Base-by-base conservation (phyloP, 371 early-diverging fungal genomes). In the Rhizopus microsporus region DNA sequence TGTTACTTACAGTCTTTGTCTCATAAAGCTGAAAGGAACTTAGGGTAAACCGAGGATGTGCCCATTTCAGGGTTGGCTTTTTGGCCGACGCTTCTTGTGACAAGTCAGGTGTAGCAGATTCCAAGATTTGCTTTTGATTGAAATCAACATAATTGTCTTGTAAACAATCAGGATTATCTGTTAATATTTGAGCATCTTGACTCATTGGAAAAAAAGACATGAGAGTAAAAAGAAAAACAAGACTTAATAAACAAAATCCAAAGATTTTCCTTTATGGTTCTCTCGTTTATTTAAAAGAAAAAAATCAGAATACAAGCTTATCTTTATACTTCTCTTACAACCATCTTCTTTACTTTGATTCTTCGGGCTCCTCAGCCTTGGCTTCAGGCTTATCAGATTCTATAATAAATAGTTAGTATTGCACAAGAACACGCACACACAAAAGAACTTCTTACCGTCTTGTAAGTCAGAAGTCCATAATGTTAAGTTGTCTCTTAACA, bases 401-500 rank as follows among this genome's bases (percentile, higher is more conserved):
- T 75, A 63, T 12, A 13, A 49, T 30, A 38, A 30, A 55, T 2
- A 23, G 23, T 23, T 23, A 23, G 23, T 23, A 23, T 2, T 23
- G 23, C 23, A 23, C 23, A 23, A 1, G 23, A 23, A 23, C 23
- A 23, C 23, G 23, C 23, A 23, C 23, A 23, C 23, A 23, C 23
- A 23, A 23, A 23, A 37, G 7, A 37, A 10, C 38, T 10, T 13
- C 50, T 68, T 67, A 67, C 77, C 77, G 40, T 94, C 96, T 79
- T 94, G 94, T 69, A 96, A 86, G 71, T 97, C 98, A 39, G 95
- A 92, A 51, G 99, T 97, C 99, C 99, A 99, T 63, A 99, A 90
- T 43, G 99, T 99, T 68, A 99, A 81, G 83, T 99, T 99, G 80
- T 99, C 99, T 70, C 99, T 87, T 67, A 99, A 85, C 58, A 99